Evolutionary conservation across 352 stramenopile genomes (phyloP), one percentile per base, ranked within the genome.

Genomic region (Lagenidium giganteum): DNA sequence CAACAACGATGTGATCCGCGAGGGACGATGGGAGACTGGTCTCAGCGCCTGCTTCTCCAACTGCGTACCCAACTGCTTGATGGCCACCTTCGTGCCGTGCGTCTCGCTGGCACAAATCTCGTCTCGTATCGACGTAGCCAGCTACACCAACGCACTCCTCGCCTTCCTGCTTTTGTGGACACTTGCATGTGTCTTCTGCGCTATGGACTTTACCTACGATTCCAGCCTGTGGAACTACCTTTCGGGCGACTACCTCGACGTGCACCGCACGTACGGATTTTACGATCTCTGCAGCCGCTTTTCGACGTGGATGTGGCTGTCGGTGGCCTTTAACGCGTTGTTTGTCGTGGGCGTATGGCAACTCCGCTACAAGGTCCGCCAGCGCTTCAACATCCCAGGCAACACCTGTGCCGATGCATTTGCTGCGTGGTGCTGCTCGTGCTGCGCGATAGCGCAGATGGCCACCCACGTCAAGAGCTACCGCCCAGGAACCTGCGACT

Each of bases 21-120:
- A 55, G 0, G 64, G 64, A n/a, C 47, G 53, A 13, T 83, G 70
- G 70, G 59, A 54, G 1, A 42, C 57, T 1, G 51, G 54, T 4
- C 46, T 83, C 14, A 74, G 62, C 44, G 59, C 70, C 43, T 81
- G 65, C 47, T 61, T 60, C 28, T 28, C 65, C 21, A 63, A 71
- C 37, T 45, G 60, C 36, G 48, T 74, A 29, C 71, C 71, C 33
- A 83, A 83, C 34, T 64, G 71, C 47, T 58, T 63, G 24, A 72
- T 81, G 65, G 65, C 70, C 23, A 64, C 49, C 3, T 57, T 54
- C 9, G 71, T 60, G 18, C 65, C 67, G 3, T 83, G 67, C 39
- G 64, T 82, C 34, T 58, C 68, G n/a, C 16, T 82, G 33, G 68
- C 68, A 1, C 71, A 84, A 33, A 64, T 82, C 41, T 64, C 63